phyloP scores from a whole-genome alignment of 805 yeast genomes.

The Kazachstania kunashirensis region DNA sequence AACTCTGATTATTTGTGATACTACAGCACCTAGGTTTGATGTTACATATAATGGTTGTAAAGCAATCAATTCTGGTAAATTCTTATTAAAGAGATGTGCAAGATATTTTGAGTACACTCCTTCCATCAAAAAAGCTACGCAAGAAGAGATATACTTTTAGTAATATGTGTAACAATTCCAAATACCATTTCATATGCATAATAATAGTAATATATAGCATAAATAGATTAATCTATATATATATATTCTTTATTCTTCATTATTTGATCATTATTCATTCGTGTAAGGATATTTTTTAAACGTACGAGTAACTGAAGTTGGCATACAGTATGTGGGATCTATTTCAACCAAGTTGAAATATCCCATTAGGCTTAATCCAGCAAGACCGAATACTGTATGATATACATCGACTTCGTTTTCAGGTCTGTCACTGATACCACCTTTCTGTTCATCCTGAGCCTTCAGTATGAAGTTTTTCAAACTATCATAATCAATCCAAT shows the following conservation, averaged over 20 bases:
- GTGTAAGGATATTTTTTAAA: slow-evolving; percentile 33
- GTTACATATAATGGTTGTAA: slow-evolving; percentile 76
- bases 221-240: neutral
- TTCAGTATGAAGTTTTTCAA: slow-evolving; percentile 57
- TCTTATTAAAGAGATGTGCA: slow-evolving; percentile 40
- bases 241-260: too few relatives aligned
- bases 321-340: slow-evolving; percentile 85
- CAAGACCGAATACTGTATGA: slow-evolving; percentile 84
- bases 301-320: slow-evolving; percentile 33
- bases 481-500: slow-evolving; percentile 68
- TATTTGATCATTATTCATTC: too few relatives aligned
- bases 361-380: slow-evolving; percentile 76
- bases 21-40: slow-evolving; percentile 60
- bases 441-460: slow-evolving; percentile 68
- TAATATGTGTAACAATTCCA: too few relatives aligned
- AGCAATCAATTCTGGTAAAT: slow-evolving; percentile 60
- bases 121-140: slow-evolving; percentile 40
- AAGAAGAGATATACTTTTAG: slow-evolving; percentile 38
- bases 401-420: slow-evolving; percentile 88
- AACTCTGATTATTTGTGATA: slow-evolving; percentile 52
- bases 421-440: slow-evolving; percentile 90
- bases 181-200: neutral
- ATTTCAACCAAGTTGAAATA: slow-evolving; percentile 48
- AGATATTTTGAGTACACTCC: slow-evolving; percentile 71
- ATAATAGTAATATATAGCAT: too few relatives aligned